Conservation (phyloP, 108 stramenopile species). For the Nannochloropsis gaditana region DNA sequence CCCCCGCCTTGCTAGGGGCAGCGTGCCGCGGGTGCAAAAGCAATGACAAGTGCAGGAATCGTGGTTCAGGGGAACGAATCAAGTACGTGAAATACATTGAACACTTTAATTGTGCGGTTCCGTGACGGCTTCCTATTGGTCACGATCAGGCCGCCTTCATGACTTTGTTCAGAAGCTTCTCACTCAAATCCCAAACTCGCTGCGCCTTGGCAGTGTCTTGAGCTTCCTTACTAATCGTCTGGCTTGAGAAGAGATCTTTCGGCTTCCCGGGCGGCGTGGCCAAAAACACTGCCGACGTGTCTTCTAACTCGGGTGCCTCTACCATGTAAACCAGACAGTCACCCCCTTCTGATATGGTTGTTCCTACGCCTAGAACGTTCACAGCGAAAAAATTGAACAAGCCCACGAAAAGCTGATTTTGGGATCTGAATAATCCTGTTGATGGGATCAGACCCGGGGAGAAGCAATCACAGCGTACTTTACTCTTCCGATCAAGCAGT, state of each 20-base stretch:
- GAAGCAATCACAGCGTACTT: constrained; percentile 35
- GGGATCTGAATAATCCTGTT: constrained; percentile 46
- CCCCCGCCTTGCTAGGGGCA: too few relatives aligned
- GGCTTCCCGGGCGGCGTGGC: constrained; percentile 40
- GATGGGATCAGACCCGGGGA: constrained; percentile 44
- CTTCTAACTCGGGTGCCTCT: constrained; percentile 15
- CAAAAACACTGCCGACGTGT: constrained; percentile 22
- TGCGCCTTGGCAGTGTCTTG: constrained; percentile 32
- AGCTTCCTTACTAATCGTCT: constrained; percentile 29
- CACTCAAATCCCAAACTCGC: constrained; percentile 46
- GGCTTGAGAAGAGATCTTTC: constrained; percentile 25
- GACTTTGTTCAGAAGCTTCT: constrained; percentile 12
- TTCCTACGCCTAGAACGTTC: constrained; percentile 25
- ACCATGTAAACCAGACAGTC: constrained; percentile 36
- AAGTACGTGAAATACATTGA: too few relatives aligned
- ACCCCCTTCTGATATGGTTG: constrained; percentile 39
- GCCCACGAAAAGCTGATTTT: constrained; percentile 39
- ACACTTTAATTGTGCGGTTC: too few relatives aligned
- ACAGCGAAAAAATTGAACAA: background rate
- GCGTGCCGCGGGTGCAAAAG: too few relatives aligned
- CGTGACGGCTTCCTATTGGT: background rate
- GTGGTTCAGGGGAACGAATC: too few relatives aligned
- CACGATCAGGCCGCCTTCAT: background rate
- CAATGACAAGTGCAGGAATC: too few relatives aligned
- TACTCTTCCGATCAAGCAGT: constrained; percentile 1